Evolutionary conservation across 495 filamentous ascomycete genomes (phyloP), one percentile per base, ranked within the genome.

Genomic region (Penicillium pulvis): DNA sequence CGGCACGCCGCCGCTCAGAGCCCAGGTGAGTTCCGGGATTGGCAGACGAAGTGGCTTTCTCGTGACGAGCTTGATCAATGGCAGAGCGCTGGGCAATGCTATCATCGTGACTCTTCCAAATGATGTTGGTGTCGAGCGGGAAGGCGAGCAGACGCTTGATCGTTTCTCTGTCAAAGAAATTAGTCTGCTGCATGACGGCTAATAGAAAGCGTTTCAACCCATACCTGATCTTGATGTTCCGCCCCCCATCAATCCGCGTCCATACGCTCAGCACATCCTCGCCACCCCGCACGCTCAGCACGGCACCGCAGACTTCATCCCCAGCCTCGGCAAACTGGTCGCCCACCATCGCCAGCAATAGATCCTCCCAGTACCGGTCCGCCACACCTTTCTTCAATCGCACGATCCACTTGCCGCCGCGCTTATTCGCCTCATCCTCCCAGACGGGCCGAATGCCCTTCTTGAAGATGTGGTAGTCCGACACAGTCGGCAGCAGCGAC

Each of bases 181-280:
- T 49, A 31, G 26, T 49, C 10, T 7, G 20, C 20, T 23, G 20
- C 23, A 49, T 30, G 10, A 10, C 24, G 28, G 6, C 16, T 0
- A 35, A 20, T 24, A 7, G 10, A 17, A 39, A 48, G 26, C 20
- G 19, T 19, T 42, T 16, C 6, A 7, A 46, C 20, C 69, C 84
- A 65, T 84, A 97, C 91, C 92, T 87, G 62, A 98, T 96, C 80
- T 97, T 98, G 68, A 98, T 90, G 75, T 96, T 95, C 66, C 91
- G 86, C 61, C 91, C 90, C 17, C 93, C 93, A 63, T 94, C 88
- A 63, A 90, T 92, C 69, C 90, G 89, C 44, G 92, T 95, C 94
- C 94, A 98, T 66, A 98, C 91, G 77, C 91, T 97, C 71, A 98
- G 82, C 42, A 98, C 93, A 67, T 98, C 94, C 76, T 98, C 94